Evolutionary conservation across 106 monocot genomes (phyloP).

Genomic region (Dioscorea zingiberensis): DNA sequence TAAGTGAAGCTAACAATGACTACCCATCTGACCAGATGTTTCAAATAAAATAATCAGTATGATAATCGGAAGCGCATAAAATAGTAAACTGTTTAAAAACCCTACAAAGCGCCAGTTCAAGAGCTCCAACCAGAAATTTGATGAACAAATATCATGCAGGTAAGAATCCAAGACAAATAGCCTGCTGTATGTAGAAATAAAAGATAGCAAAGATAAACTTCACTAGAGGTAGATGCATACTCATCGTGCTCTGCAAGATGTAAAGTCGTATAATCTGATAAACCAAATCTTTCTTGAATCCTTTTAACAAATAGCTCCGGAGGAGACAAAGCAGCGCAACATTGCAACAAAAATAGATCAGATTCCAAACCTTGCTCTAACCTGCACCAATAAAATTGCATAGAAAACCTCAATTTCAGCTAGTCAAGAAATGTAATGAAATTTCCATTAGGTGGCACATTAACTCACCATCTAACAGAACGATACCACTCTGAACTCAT

Average conservation of each 20-base stretch:
- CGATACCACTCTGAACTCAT: conserved; percentile 62
- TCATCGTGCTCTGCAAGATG: conserved; percentile 56
- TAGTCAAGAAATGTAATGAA: neutral
- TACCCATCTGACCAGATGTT: too few species aligned
- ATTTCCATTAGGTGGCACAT: neutral
- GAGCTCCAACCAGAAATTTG: too few species aligned
- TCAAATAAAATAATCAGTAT: too few species aligned
- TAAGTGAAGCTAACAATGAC: too few species aligned
- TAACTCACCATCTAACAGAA: conserved; percentile 52
- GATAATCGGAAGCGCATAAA: too few species aligned
- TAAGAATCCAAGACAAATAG: too few species aligned
- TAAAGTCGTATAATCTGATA: conserved; percentile 61
- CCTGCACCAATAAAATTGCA: conserved; percentile 30
- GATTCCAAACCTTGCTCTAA: conserved; percentile 67
- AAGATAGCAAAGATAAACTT: too few species aligned
- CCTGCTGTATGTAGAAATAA: too few species aligned
- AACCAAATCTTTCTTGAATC: conserved; percentile 86
- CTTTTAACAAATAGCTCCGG: conserved; percentile 80
- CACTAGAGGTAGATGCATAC: conserved; percentile 28
- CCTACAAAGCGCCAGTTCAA: too few species aligned
- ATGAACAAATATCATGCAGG: too few species aligned
- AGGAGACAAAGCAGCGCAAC: conserved; percentile 95
- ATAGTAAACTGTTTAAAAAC: too few species aligned
- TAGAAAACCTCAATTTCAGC: conserved; percentile 2
- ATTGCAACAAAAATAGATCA: conserved; percentile 95